A percentile compares a stretch with the other conserved stretches of the same genome.
Conservation (phyloP, 768 basidiomycete species). For the Psilocybe subaeruginosa region DNA sequence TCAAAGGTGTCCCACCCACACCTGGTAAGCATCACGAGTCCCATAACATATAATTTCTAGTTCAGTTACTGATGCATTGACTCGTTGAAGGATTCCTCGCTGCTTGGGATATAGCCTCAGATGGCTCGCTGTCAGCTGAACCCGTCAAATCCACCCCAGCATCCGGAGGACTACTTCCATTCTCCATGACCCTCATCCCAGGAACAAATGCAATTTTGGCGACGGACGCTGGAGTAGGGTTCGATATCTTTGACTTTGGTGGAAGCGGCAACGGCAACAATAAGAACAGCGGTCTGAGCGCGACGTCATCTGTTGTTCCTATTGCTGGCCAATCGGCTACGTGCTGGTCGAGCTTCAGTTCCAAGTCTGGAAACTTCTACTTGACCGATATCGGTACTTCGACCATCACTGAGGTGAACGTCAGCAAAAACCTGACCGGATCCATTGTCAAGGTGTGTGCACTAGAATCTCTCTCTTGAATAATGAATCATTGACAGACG, state of each 20-base stretch:
- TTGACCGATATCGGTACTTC: constrained; percentile 44
- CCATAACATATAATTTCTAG: no score
- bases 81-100: constrained; percentile 44
- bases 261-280: not conserved
- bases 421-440: constrained; percentile 46
- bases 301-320: constrained; percentile 31
- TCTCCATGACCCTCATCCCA: constrained; percentile 48
- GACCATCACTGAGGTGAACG: constrained; percentile 45
- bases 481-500: no score
- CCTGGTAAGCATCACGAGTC: constrained; percentile 20
- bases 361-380: constrained; percentile 47
- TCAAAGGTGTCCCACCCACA: constrained; percentile 51
- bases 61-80: no score
- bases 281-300: constrained; percentile 12
- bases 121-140: constrained; percentile 45
- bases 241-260: constrained; percentile 39
- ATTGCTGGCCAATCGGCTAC: constrained; percentile 43
- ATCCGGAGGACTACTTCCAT: constrained; percentile 47
- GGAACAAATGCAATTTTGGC: constrained; percentile 36
- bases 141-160: constrained; percentile 35
- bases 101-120: constrained; percentile 45
- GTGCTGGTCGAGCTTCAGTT: constrained; percentile 46
- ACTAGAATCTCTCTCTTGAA: no score
- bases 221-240: constrained; percentile 42
- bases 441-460: constrained; percentile 44